Percentiles rank a stretch among this genome's conserved stretches.
Conservation (phyloP, 306 rosid genomes). For the Myrica gale region DNA sequence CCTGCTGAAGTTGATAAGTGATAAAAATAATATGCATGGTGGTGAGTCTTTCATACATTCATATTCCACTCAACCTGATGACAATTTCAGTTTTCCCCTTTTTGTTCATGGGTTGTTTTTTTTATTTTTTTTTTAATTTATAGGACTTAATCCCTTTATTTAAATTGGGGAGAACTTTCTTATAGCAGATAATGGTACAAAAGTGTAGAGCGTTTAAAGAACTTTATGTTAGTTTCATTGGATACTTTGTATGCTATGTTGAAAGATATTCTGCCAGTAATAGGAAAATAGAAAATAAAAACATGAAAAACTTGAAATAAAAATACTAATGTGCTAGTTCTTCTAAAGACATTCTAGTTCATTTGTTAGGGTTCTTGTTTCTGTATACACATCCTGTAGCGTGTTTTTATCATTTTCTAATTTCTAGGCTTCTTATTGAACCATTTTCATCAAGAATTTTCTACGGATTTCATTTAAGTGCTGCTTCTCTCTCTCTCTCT, state of each 20-base stretch:
- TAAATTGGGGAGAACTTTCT: background rate
- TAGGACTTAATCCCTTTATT: background rate
- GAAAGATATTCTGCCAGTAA: background rate
- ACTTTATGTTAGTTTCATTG: background rate
- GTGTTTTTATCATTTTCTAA: background rate
- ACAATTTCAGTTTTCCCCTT: background rate
- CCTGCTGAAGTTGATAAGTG: constrained; percentile 67
- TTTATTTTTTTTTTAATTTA: background rate
- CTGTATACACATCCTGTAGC: background rate
- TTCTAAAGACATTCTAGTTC: background rate
- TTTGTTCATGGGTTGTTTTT: background rate
- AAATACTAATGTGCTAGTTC: background rate
- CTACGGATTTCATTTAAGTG: background rate
- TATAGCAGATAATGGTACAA: background rate
- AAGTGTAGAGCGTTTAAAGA: background rate
- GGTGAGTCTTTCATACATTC: constrained; percentile 42
- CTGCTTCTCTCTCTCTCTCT: background rate
- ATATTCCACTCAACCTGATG: background rate
- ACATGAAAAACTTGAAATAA: background rate
- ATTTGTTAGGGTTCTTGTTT: background rate
- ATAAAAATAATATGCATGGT: constrained; percentile 69
- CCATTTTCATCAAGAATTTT: background rate
- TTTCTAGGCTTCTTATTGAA: background rate
- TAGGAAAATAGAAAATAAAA: background rate
- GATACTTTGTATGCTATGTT: background rate